phyloP scores from a whole-genome alignment of 2,329 filamentous ascomycete genomes.

The Phyllosticta citribraziliensis region DNA sequence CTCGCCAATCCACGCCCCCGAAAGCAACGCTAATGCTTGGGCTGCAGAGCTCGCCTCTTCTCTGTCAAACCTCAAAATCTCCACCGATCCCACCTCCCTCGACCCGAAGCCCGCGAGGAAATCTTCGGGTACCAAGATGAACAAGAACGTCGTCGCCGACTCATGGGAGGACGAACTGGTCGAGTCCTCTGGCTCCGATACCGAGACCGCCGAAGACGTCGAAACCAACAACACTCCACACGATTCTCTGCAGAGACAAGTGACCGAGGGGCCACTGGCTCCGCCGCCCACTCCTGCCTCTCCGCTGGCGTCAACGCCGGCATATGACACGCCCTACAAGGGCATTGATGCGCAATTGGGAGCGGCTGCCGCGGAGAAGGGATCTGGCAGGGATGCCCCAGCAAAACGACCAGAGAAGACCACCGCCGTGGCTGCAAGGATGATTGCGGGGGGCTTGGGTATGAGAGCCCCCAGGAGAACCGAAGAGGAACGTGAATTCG shows the following conservation, averaged over 20 bases:
- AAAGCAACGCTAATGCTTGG: constrained; percentile 2
- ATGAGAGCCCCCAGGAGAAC: constrained; percentile 71
- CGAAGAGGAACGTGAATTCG: constrained; percentile 81
- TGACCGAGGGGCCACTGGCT: constrained; percentile 15
- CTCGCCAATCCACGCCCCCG: background rate
- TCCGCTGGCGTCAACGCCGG: constrained; percentile 20
- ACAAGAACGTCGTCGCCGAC: constrained; percentile 43
- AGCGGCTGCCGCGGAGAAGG: background rate
- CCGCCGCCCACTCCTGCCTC: constrained; percentile 27
- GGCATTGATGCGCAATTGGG: constrained; percentile 2
- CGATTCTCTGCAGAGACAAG: constrained; percentile 18
- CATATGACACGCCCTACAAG: constrained; percentile 7
- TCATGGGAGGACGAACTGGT: constrained; percentile 67
- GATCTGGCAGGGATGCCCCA: constrained; percentile 12
- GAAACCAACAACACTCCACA: constrained; percentile 13
- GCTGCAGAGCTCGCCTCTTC: constrained; percentile 26
- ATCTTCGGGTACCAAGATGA: constrained; percentile 20
- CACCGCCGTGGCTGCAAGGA: constrained; percentile 75
- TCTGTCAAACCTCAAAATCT: constrained; percentile 28
- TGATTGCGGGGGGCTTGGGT: constrained; percentile 85
- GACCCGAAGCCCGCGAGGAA: constrained; percentile 20
- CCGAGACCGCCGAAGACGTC: constrained; percentile 19
- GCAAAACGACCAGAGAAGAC: constrained; percentile 71
- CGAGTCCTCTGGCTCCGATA: constrained; percentile 14
- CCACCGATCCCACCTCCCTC: constrained; percentile 21